Evolutionary conservation across 371 early-diverging fungal species (phyloP), one percentile per base, ranked within the genome.

Genomic region (Mucor plumbeus): DNA sequence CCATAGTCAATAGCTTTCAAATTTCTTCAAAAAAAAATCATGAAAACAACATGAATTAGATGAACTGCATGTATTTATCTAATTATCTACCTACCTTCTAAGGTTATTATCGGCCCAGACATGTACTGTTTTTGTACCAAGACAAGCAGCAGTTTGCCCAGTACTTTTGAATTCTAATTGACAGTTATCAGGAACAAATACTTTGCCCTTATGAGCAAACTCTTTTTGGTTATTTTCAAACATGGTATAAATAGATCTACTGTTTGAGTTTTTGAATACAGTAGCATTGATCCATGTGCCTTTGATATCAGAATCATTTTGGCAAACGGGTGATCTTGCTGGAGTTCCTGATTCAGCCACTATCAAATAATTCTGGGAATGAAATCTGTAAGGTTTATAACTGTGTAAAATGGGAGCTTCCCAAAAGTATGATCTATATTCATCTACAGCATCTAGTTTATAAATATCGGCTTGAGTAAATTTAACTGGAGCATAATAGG

Each of bases 341-440:
- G 59, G 40, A 13, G 26, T 14, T 11, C 10, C 40, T 26, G 41
- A 33, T 56, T 55, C 19, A 17, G 47, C 15, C 39, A 81, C 77
- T 21, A 72, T 61, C 33, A 77, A 36, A 17, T 70, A 71, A 44
- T 82, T 79, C 5, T 63, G 41, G 5, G 79, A 82, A 50, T 43
- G 34, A 66, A 77, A 79, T 8, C 55, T 48, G 31, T 43, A 57
- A 0, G 82, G 82, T 31, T 67, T 72, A 56, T 82, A 79, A n/a
- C 54, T 41, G 54, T 79, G 82, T 9, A 63, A 57, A 5, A 74
- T 66, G 7, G 82, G 82, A 1, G 64, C 34, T 67, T 79, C 76
- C 79, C 79, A 82, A 59, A 79, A 82, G 57, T 79, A 79, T 33
- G 77, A 77, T 41, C 82, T 59, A 39, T 77, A 74, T 65, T 82